Conservation (phyloP, 2,329 filamentous ascomycete species). For the Sclerotinia minor region DNA sequence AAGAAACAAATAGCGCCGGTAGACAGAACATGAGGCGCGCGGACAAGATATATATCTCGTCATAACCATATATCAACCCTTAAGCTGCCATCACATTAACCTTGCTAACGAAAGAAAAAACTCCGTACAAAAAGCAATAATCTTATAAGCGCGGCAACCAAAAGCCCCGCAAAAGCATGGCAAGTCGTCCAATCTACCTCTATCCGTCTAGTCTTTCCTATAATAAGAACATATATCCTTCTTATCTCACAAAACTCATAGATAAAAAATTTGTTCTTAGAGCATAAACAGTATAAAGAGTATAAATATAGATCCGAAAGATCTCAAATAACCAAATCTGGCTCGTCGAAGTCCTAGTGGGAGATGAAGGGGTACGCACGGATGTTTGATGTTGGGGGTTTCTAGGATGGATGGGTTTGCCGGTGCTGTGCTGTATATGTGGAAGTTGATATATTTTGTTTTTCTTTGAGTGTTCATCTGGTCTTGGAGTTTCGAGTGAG, state of each 20-base stretch:
- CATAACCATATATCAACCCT: not conserved
- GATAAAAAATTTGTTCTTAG: not conserved
- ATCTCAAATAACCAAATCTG: not conserved
- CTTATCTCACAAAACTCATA: not conserved
- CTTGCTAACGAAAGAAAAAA: not conserved
- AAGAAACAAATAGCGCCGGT: not conserved
- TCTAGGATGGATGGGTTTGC: not conserved
- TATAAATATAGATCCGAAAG: not conserved
- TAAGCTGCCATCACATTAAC: not conserved
- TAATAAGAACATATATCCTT: not conserved
- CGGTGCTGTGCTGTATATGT: not conserved
- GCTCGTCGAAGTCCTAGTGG: not conserved
- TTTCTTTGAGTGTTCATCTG: not conserved
- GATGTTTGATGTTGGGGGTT: constrained; percentile 9
- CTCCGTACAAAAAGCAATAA: constrained; percentile 10
- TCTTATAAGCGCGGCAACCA: not conserved
- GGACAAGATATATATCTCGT: constrained; percentile 6
- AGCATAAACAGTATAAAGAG: constrained; percentile 9
- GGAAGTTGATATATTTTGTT: not conserved
- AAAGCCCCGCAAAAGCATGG: constrained; percentile 1
- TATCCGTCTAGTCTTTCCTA: not conserved
- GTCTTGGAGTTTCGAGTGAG: constrained; percentile 1
- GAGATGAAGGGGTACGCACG: constrained; percentile 19
- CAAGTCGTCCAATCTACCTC: not conserved
- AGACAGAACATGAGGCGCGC: not conserved